phyloP scores from a whole-genome alignment of 768 basidiomycete genomes.

The Tulasnella calospora region DNA sequence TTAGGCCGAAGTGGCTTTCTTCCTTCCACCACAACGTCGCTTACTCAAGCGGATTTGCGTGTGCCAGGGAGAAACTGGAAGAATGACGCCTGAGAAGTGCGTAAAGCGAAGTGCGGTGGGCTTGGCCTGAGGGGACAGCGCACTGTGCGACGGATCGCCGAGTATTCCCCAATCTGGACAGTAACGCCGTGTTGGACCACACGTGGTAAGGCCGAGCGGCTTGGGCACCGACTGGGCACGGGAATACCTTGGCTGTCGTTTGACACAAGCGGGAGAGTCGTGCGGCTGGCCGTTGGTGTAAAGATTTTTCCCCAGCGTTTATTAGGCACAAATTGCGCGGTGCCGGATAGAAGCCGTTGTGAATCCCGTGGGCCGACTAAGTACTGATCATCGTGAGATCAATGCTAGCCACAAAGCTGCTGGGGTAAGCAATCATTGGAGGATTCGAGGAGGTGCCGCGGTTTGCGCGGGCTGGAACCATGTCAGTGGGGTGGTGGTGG shows the following conservation, averaged over 20 bases:
- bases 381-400: too few species aligned
- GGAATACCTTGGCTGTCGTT: not conserved
- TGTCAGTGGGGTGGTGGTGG: too few species aligned
- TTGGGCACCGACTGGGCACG: not conserved
- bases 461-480: too few species aligned
- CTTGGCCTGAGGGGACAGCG: not conserved
- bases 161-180: slow-evolving; percentile 8
- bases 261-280: not conserved
- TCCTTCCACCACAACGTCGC: not conserved
- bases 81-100: not conserved
- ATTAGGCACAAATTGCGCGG: not conserved
- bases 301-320: not conserved
- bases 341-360: too few species aligned
- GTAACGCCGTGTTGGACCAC: not conserved
- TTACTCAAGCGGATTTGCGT: not conserved
- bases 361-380: too few species aligned
- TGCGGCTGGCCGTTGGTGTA: not conserved
- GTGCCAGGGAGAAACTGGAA: not conserved
- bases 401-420: too few species aligned
- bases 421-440: too few species aligned
- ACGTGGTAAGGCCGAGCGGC: not conserved
- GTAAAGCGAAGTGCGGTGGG: not conserved
- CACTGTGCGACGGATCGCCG: not conserved
- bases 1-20: not conserved
- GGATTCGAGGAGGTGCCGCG: too few species aligned